Percentiles rank a stretch among this genome's conserved stretches.
Conservation (phyloP, 495 filamentous ascomycete species). For the Trichocladium uniseriatum region DNA sequence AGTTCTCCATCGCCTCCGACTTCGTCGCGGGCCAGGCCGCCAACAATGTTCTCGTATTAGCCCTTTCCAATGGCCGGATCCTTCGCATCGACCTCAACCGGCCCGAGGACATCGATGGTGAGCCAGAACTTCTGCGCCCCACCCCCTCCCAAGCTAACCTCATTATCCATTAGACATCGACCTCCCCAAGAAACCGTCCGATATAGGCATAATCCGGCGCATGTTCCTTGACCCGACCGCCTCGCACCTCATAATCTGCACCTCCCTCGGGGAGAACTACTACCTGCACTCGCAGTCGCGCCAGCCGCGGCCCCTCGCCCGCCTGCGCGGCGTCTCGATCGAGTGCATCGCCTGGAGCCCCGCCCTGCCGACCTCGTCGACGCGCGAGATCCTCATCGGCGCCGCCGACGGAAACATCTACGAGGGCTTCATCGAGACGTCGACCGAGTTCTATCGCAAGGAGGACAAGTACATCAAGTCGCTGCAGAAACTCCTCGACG, state of each 20-base stretch:
- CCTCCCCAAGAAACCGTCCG: conserved; percentile 84
- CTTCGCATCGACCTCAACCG: conserved; percentile 88
- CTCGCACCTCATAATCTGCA: conserved; percentile 86
- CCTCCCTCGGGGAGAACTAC: conserved; percentile 88
- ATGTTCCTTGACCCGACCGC: conserved; percentile 97
- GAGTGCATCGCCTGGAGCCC: conserved; percentile 94
- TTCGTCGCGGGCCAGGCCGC: conserved; percentile 95
- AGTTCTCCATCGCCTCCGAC: conserved; percentile 82
- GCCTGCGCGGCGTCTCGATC: conserved; percentile 75
- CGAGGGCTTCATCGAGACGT: conserved; percentile 90
- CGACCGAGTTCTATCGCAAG: conserved; percentile 84
- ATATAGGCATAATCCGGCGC: conserved; percentile 81
- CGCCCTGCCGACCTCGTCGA: conserved; percentile 89
- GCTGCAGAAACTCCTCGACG: conserved; percentile 70
- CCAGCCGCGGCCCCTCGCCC: conserved; percentile 70
- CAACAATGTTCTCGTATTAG: conserved; percentile 91
- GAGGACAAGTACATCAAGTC: conserved; percentile 85
- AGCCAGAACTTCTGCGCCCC: background rate
- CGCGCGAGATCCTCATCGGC: conserved; percentile 88
- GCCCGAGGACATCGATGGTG: conserved; percentile 92
- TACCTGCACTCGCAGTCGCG: conserved; percentile 93
- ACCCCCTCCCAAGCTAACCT: background rate
- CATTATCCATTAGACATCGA: conserved; percentile 65
- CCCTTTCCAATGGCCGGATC: conserved; percentile 79
- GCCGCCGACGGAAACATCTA: conserved; percentile 89